Evolutionary conservation across 495 filamentous ascomycete species (phyloP), one percentile per base, ranked within the genome.

Genomic region (Annulohypoxylon stygium): DNA sequence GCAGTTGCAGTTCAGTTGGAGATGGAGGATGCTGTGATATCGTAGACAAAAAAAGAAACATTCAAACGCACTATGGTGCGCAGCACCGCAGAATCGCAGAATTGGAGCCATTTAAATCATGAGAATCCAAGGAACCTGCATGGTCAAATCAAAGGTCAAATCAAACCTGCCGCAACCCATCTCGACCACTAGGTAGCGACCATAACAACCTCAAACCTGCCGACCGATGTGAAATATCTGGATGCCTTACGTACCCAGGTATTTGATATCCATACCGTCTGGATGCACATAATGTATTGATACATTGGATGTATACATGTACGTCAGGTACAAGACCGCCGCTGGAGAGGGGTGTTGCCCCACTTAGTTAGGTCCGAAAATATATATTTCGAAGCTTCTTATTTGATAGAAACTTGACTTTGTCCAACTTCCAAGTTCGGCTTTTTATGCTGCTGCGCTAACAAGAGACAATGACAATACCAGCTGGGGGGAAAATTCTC

Each of bases 41-140:
- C 16, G 55, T 61, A 26, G 18, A 60, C 36, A 65, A 61, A 61
- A 64, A 73, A 69, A 65, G 54, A 73, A 65, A 30, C 30, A 4
- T 30, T 30, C 30, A 6, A 30, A 66, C 61, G 30, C 43, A 66
- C 47, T 55, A 60, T 30, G 37, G 34, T 39, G 18, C 20, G 36
- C 57, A 43, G n/a, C 12, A 57, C 43, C 8, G 12, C 34, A 58
- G 18, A 39, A 36, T 57, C 16, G 20, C 1, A 23, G 20, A 23
- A 23, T 23, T 23, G 11, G 48, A 25, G 16, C 20, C 25, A 53
- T 30, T 11, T 3, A 16, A 25, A 23, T 9, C 18, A 53, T 26
- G 16, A 23, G 20, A 23, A 23, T 23, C 20, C 20, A 23, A 23
- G 39, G 36, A 55, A 20, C 43, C 34, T 64, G 64, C 60, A 73